Base-by-base conservation (phyloP, 352 stramenopile species). In the Phytophthora foliorum region DNA sequence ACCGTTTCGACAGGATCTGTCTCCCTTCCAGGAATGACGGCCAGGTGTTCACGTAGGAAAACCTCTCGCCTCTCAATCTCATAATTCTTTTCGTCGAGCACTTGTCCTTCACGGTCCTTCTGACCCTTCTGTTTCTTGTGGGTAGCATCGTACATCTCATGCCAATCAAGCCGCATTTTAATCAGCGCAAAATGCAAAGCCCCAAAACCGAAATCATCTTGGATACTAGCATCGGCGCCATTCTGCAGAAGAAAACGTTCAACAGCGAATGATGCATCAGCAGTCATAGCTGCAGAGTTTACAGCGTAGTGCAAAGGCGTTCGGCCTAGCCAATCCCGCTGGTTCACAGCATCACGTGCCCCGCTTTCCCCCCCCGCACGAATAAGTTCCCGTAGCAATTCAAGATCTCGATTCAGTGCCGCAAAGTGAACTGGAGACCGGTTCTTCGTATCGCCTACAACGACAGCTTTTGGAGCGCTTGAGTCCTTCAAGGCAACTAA, bases 1-100 rank as follows among this genome's bases (percentile, higher is more conserved):
- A 93, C 80, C 0, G 86, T 94, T 58, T 94, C 87, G 2, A 94
- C 86, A 0, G 87, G 87, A 69, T 94, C 87, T 1, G 68, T 84
- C 38, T 89, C 80, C 7, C 52, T 60, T 2, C 36, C 39, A 9
- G 81, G 81, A 27, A 94, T 86, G 21, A 54, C 61, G 0, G 53
- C 54, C 13, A 94, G 38, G n/a, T 65, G 64, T 14, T 80, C 67
- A 17, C 72, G 39, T 24, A 75, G 36, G 22, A 90, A 92, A 3
- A 69, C 67, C 11, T 81, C 49, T n/a, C 53, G 25, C 21, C 84
- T 87, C 34, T 89, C 80, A n/a, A 24, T 38, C 22, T 89, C 80
- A 34, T 89, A 90, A 7, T 19, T 42, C 31, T 63, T 44, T 2
- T 39, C 59, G 32, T 66, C 62, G 1, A 31, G 27, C 4, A 70